phyloP scores from a whole-genome alignment of 202 grass and related monocot genomes.

The Zoysia matrella region DNA sequence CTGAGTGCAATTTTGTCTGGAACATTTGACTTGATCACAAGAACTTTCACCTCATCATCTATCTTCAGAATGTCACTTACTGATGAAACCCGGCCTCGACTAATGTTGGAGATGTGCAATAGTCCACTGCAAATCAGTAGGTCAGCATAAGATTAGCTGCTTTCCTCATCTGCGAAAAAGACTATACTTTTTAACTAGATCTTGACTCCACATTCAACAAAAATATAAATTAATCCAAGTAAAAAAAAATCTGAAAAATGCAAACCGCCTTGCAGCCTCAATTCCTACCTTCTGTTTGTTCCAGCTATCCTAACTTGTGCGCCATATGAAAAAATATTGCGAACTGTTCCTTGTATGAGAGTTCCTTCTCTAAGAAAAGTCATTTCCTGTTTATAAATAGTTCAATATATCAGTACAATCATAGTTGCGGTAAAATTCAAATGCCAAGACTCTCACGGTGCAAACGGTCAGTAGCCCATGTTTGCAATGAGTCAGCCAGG shows the following conservation, averaged over 20 bases:
- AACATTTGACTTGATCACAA: constrained; percentile 83
- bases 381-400: constrained; percentile 66
- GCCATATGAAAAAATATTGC: constrained; percentile 81
- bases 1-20: constrained; percentile 89
- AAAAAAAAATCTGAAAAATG: background rate
- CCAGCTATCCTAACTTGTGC: constrained; percentile 76
- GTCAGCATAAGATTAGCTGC: constrained; percentile 18
- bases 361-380: constrained; percentile 84
- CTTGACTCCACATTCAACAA: background rate
- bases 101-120: constrained; percentile 90
- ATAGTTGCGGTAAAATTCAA: background rate
- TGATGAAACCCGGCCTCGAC: constrained; percentile 48
- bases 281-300: constrained; percentile 78
- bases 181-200: constrained; percentile 5
- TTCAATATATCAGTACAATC: constrained; percentile 14
- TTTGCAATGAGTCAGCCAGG: background rate
- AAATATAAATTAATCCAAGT: background rate
- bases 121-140: constrained; percentile 68
- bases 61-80: constrained; percentile 68
- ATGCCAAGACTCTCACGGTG: background rate
- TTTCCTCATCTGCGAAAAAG: constrained; percentile 19
- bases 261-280: background rate
- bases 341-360: constrained; percentile 74
- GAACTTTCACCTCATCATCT: constrained; percentile 64
- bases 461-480: background rate